A percentile compares a stretch with the other conserved stretches of the same genome.
phyloP scores from a whole-genome alignment of 768 basidiomycete species.

The Trametes villosa region DNA sequence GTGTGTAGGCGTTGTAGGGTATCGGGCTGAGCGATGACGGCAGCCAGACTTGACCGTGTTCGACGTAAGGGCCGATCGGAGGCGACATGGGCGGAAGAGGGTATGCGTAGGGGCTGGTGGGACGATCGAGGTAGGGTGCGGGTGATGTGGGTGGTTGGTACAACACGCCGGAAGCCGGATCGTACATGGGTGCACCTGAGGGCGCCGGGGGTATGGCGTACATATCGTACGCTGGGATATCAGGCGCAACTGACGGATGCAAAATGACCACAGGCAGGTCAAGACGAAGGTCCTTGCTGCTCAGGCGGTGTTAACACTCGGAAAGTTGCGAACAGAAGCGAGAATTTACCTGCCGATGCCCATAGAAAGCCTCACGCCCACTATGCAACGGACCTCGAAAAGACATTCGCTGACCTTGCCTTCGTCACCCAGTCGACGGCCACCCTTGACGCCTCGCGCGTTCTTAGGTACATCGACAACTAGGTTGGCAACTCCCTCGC shows the following conservation, averaged over 20 bases:
- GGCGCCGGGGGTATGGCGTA: constrained; percentile 31
- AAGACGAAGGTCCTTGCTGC: constrained; percentile 72
- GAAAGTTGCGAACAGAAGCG: constrained; percentile 2
- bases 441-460: constrained; percentile 68
- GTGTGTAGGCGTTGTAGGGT: constrained; percentile 10
- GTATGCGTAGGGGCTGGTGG: constrained; percentile 40
- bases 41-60: constrained; percentile 57
- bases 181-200: constrained; percentile 13
- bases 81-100: constrained; percentile 44
- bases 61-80: constrained; percentile 29
- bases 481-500: constrained; percentile 77
- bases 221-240: constrained; percentile 32
- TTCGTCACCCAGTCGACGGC: constrained; percentile 58
- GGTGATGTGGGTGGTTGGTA: constrained; percentile 26
- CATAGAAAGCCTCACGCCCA: constrained; percentile 70
- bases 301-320: background rate
- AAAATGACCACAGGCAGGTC: constrained; percentile 66
- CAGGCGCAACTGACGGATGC: constrained; percentile 66
- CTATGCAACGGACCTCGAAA: constrained; percentile 69
- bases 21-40: constrained; percentile 32
- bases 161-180: constrained; percentile 16
- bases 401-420: constrained; percentile 50
- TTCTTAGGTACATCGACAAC: constrained; percentile 78
- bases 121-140: constrained; percentile 30
- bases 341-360: constrained; percentile 64